Conservation (phyloP, 441 rosid species). For the Arabidopsis lyrata region DNA sequence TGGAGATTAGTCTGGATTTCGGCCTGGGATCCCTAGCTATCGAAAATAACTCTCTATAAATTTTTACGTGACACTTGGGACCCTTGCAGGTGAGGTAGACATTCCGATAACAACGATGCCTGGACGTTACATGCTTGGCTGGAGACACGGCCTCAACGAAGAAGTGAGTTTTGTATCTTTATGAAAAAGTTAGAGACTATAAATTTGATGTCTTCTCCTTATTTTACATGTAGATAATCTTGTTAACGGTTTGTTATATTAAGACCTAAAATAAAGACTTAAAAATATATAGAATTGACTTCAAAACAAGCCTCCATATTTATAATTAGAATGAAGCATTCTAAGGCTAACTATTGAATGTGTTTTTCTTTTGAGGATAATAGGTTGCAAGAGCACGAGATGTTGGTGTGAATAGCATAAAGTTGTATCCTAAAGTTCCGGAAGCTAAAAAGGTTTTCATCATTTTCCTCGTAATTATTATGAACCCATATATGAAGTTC, state of each 20-base stretch:
- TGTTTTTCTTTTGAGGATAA: constrained; percentile 16
- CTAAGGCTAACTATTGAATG: too few relatives aligned
- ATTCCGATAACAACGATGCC: constrained; percentile 97
- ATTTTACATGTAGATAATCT: background rate
- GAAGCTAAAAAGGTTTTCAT: constrained; percentile 75
- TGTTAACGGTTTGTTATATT: background rate
- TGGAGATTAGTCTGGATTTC: too few relatives aligned
- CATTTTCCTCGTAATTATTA: constrained; percentile 14
- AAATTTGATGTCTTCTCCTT: background rate
- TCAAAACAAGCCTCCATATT: background rate
- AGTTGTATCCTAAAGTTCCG: constrained; percentile 93
- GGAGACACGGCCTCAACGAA: constrained; percentile 88
- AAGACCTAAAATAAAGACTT: too few relatives aligned
- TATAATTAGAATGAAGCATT: background rate
- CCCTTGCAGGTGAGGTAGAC: constrained; percentile 76
- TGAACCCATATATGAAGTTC: background rate
- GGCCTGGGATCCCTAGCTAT: too few relatives aligned
- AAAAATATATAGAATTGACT: background rate
- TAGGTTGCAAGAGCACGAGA: constrained; percentile 91
- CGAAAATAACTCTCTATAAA: too few relatives aligned
- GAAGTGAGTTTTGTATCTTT: constrained; percentile 56
- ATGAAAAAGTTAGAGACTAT: background rate
- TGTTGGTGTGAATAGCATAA: constrained; percentile 86
- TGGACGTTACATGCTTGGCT: constrained; percentile 92
- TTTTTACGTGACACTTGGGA: background rate